Conservation (phyloP, 2,329 filamentous ascomycete genomes). For the Xylariaceae sp. region DNA sequence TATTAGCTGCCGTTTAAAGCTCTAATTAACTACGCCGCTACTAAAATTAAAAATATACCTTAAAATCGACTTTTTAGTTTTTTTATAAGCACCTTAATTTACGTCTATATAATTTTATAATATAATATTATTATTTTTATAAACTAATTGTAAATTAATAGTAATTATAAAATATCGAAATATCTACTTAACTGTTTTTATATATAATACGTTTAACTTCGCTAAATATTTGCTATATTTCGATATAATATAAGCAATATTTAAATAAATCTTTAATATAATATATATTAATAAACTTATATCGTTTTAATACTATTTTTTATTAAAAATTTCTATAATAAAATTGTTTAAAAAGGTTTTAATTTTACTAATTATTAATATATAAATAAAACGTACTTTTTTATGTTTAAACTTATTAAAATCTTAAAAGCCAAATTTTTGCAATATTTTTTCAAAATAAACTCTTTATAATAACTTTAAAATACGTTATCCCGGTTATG, state of each 20-base stretch:
- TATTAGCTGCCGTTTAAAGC: not conserved
- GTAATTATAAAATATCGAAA: no score
- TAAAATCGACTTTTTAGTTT: not conserved
- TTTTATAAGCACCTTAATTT: not conserved
- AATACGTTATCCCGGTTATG: not conserved
- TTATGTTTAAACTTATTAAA: not conserved
- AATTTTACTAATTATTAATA: not conserved
- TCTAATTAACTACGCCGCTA: not conserved
- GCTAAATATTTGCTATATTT: not conserved
- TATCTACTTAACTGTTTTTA: no score
- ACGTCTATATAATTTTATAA: not conserved
- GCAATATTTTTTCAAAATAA: no score
- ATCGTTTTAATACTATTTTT: not conserved
- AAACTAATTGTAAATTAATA: not conserved
- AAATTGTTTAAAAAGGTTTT: not conserved
- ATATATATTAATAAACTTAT: not conserved
- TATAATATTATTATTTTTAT: not conserved
- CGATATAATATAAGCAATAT: not conserved
- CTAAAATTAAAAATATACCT: not conserved
- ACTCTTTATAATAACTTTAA: conserved; percentile 1
- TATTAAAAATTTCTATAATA: not conserved
- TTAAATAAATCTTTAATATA: not conserved
- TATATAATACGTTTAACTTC: no score
- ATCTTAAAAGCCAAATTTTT: not conserved
- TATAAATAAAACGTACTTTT: not conserved